Percentiles rank a stretch among this genome's conserved stretches.
Conservation (phyloP, 169 alveolate species). For the Plasmodium cynomolgi region DNA sequence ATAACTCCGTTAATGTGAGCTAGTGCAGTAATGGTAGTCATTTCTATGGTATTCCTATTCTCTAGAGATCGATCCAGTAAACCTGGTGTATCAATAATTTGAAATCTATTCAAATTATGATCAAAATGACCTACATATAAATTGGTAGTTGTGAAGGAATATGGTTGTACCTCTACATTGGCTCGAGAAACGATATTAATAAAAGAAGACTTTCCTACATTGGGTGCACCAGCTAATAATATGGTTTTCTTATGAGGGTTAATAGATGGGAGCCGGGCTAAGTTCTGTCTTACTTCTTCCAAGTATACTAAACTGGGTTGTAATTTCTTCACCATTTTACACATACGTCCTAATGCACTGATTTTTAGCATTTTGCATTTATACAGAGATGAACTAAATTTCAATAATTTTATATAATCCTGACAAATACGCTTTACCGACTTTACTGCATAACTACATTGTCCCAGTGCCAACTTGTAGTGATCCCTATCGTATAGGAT, state of each 20-base stretch:
- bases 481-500: constrained; percentile 99
- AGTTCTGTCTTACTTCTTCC: constrained; percentile 99
- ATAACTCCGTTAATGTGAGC: constrained; percentile 95
- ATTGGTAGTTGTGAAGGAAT: constrained; percentile 99
- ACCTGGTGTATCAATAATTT: constrained; percentile 99
- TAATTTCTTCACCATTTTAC: constrained; percentile 96
- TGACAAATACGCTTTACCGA: constrained; percentile 95
- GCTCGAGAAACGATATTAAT: constrained; percentile 97
- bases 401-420: constrained; percentile 97
- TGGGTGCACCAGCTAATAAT: constrained; percentile 98
- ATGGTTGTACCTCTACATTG: constrained; percentile 98
- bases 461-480: constrained; percentile 99
- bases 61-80: constrained; percentile 98
- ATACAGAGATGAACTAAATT: constrained; percentile 97
- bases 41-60: constrained; percentile 98
- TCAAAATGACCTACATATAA: constrained; percentile 99
- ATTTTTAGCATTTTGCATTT: constrained; percentile 97
- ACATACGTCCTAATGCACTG: constrained; percentile 99
- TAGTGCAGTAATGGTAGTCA: constrained; percentile 99
- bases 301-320: constrained; percentile 94
- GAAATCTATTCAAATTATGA: constrained; percentile 97
- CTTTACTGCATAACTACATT: constrained; percentile 94
- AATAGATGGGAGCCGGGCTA: constrained; percentile 96
- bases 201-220: constrained; percentile 98
- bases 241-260: constrained; percentile 96